These are phyloP conservation scores for Apiospora saccharicola DNA, from an alignment of 2,329 filamentous ascomycete species.

Conservation along the genomic window DNA sequence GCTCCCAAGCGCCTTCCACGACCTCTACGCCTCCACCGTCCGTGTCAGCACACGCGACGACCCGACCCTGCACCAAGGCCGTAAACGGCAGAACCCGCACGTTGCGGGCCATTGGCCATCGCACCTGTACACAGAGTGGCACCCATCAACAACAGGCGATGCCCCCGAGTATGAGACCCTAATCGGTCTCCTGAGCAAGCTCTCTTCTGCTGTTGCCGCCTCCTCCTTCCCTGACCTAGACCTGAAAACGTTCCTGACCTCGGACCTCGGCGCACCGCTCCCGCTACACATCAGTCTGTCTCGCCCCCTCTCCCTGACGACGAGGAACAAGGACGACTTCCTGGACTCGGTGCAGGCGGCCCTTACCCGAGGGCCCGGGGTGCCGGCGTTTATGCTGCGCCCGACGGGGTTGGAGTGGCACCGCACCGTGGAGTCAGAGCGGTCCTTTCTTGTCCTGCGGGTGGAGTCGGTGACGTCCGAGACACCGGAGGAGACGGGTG, in stretches of 20 bases:
- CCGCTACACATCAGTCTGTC: constrained; percentile 94
- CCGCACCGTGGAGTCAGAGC: constrained; percentile 63
- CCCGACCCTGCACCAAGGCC: constrained; percentile 83
- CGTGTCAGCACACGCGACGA: constrained; percentile 82
- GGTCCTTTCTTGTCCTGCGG: constrained; percentile 85
- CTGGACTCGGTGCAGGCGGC: constrained; percentile 69
- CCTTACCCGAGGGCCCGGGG: constrained; percentile 53
- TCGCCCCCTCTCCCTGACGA: constrained; percentile 76
- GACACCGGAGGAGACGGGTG: constrained; percentile 33
- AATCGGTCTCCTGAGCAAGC: constrained; percentile 47
- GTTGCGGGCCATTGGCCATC: constrained; percentile 90
- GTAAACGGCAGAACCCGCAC: constrained; percentile 83
- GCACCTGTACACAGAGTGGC: constrained; percentile 93
- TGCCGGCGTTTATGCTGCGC: constrained; percentile 51
- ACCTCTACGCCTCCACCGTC: constrained; percentile 86
- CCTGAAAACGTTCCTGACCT: constrained; percentile 75
- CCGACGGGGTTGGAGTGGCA: constrained; percentile 56
- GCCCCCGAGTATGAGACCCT: constrained; percentile 56
- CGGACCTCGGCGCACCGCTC: constrained; percentile 77
- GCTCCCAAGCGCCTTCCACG: constrained; percentile 81
- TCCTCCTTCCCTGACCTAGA: constrained; percentile 42
- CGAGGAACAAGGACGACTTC: constrained; percentile 75
- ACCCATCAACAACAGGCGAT: constrained; percentile 36
- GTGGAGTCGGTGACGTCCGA: constrained; percentile 60
- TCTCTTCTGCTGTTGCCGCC: constrained; percentile 38